Evolutionary conservation across 371 early-diverging fungal genomes (phyloP), one percentile per base, ranked within the genome.

Genomic region (Massospora cicadina): DNA sequence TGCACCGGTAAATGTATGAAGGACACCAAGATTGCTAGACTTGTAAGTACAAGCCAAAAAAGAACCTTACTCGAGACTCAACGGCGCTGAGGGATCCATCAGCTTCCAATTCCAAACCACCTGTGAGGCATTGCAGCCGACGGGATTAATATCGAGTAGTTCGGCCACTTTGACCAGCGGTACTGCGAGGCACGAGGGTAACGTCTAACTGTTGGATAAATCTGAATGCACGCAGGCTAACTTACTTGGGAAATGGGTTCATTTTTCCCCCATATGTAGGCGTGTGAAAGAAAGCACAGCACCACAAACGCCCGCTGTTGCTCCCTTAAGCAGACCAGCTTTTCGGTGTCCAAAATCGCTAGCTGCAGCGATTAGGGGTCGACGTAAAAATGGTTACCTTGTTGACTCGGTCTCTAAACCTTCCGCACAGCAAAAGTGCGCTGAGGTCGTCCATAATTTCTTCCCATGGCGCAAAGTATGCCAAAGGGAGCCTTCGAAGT

Each of bases 401-500:
- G 58, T 79, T 74, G 1, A 89, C 82, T 33, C 73, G 72, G 55
- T 78, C 76, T 65, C 97, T 78, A 33, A 94, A 72, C 58, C 79
- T 74, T 32, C 89, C 88, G 25, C 88, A 85, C 57, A 95, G 77
- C 59, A 93, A 73, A 29, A 89, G 78, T 17, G 79, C 81, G 66
- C 83, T 84, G 71, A 92, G 80, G 65, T 83, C 73, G 61, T 87
- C 85, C 75, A 93, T 77, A 67, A 90, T 76, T 0, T 63, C 67
- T 73, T 95, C 96, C 98, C 96, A 97, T 2, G 90, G 89, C 32
- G 81, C 84, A 75, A 83, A 94, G 71, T 89, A 87, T 10, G 79
- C 72, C 60, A 83, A 78, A 0, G 82, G 71, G 24, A 95, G 74
- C 33, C 90, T 75, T 2, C 74, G 71, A 60, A 93, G 75, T 43